A percentile compares a stretch with the other conserved stretches of the same genome.
phyloP scores from a whole-genome alignment of 352 stramenopile genomes.

The Phytophthora meadii region DNA sequence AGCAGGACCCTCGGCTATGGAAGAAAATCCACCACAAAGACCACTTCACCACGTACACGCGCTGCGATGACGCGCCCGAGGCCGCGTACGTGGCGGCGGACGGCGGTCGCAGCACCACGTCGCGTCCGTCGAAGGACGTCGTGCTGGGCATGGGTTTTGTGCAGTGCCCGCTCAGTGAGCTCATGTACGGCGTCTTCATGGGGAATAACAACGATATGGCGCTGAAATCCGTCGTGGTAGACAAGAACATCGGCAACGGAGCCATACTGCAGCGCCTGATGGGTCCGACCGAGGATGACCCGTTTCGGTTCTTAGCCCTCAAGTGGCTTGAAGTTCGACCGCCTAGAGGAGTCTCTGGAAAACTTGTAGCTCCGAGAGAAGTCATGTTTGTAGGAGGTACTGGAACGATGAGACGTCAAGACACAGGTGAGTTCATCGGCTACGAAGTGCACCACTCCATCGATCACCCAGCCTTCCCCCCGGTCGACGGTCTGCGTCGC shows the following conservation, averaged over 20 bases:
- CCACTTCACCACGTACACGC: slow-evolving; percentile 45
- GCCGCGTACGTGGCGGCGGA: slow-evolving; percentile 39
- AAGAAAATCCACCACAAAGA: slow-evolving; percentile 41
- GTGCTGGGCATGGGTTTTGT: slow-evolving; percentile 55
- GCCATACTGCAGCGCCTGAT: slow-evolving; percentile 46
- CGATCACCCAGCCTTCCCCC: slow-evolving; percentile 39
- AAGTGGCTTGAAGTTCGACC: slow-evolving; percentile 49
- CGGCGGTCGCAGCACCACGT: slow-evolving; percentile 33
- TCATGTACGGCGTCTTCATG: slow-evolving; percentile 52
- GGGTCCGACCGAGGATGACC: slow-evolving; percentile 41
- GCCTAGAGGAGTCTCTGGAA: slow-evolving; percentile 31
- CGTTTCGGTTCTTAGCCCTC: slow-evolving; percentile 53
- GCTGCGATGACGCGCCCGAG: slow-evolving; percentile 35
- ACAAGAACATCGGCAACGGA: slow-evolving; percentile 48
- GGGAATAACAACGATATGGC: slow-evolving; percentile 37
- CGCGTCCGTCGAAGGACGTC: slow-evolving; percentile 40
- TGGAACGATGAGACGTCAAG: slow-evolving; percentile 36
- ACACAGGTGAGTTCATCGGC: slow-evolving; percentile 53
- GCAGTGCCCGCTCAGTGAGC: slow-evolving; percentile 49
- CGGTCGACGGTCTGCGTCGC: slow-evolving; percentile 42
- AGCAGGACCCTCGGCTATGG: slow-evolving; percentile 43
- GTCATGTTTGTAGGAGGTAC: slow-evolving; percentile 52
- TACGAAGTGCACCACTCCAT: slow-evolving; percentile 73
- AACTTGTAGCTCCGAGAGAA: slow-evolving; percentile 47
- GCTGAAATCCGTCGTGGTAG: slow-evolving; percentile 36